phyloP scores from a whole-genome alignment of 257 asterid genomes.

The Solanum virginianum region DNA sequence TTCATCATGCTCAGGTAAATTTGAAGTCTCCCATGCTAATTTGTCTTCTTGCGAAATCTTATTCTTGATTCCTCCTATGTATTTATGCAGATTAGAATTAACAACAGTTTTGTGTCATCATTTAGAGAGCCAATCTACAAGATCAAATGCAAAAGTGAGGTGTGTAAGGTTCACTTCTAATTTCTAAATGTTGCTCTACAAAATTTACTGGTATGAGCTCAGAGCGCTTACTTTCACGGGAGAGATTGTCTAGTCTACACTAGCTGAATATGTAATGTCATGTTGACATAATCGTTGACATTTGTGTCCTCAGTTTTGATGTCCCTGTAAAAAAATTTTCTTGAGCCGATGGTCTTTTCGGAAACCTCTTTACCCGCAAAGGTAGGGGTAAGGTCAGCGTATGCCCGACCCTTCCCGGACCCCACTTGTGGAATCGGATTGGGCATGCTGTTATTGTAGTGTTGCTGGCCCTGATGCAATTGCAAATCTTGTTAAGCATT shows the following conservation, averaged over 20 bases:
- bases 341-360: not conserved
- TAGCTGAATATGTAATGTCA: not conserved
- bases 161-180: slow-evolving; percentile 11
- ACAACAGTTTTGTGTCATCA: slow-evolving; percentile 97
- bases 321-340: not conserved
- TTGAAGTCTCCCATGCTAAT: slow-evolving; percentile 6
- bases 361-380: not conserved
- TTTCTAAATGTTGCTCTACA: not conserved
- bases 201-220: not conserved
- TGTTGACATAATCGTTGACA: not conserved
- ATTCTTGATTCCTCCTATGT: slow-evolving; percentile 19
- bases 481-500: not conserved
- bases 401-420: not conserved
- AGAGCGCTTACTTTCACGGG: not conserved
- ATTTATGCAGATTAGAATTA: slow-evolving; percentile 85
- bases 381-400: not conserved
- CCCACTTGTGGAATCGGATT: not conserved
- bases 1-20: slow-evolving; percentile 96
- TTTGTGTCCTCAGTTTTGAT: not conserved
- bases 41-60: slow-evolving; percentile 11
- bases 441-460: not conserved
- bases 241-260: not conserved
- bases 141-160: slow-evolving; percentile 94
- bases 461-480: not conserved
- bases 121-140: slow-evolving; percentile 99